Base-by-base conservation (phyloP, 371 early-diverging fungal species). In the Mortierella polycephala region DNA sequence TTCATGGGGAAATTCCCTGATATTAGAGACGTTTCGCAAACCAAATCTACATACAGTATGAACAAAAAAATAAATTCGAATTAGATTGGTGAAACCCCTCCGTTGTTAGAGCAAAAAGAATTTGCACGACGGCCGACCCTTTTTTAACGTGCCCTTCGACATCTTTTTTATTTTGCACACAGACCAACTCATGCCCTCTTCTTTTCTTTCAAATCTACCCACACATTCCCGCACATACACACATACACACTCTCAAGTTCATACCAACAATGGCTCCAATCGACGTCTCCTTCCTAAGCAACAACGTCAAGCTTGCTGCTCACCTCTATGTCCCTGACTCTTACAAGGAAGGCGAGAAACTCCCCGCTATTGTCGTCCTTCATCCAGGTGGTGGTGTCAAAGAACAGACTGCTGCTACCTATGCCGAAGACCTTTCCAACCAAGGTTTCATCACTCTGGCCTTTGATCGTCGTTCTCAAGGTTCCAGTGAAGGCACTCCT, bases 331-430 rank as follows among this genome's bases (percentile, higher is more conserved):
- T 66, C 62, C 72, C 72, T 14, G 62, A 51, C 23, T 13, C 42
- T 16, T 52, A 21, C 66, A 49, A 56, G 30, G 47, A 30, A 23
- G 64, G 64, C 55, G 46, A 62, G 10, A 71, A 67, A 46, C 47
- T 67, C 3, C 68, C 77, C 13, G 68, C 64, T 11, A 71, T 77
- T 30, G 60, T 71, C 14, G 47, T 55, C 18, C 6, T 60, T 13
- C 77, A 77, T 18, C 77, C 77, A 21, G 37, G 23, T 39, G 68
- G 77, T 30, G 77, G 77, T 40, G 72, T 77, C 64, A 77, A 77
- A 39, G 77, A 77, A 39, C 77, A 77, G 18, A 77, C 77, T n/a
- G 68, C 64, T 5, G 71, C 68, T 44, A 11, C 45, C 20, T 77
- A 77, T 20, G 68, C 72, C n/a, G 11, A 55, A 16, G 44, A 60